Evolutionary conservation across 306 rosid genomes (phyloP), one percentile per base, ranked within the genome.

Genomic region (Dryas octopetala): DNA sequence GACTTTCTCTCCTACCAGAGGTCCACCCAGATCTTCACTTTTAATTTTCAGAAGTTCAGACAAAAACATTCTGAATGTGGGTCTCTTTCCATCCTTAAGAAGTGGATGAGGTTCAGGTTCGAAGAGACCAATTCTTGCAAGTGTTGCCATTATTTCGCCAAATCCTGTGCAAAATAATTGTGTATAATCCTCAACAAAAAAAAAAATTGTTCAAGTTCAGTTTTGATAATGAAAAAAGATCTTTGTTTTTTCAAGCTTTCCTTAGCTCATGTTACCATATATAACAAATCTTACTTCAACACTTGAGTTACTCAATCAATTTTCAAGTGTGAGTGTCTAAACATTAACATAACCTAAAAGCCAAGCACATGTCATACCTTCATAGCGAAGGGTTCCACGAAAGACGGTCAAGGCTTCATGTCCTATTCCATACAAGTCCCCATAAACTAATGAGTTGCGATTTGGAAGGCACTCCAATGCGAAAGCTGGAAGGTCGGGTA

Each of bases 351-450:
- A 61, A 62, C 2, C n/a, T 4, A 17, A 73, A 76, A 76, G 50
- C 38, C 41, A 68, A n/a, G 79, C 17, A 59, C 47, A 58, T 19
- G 55, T 7, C 89, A 76, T 89, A 80, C 99, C 99, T 95, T 95
- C 93, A 40, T 91, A 95, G 66, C 99, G 93, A 66, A 95, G 93
- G 68, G 99, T 95, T 88, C 97, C 99, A 40, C 97, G 97, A 75
- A 91, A 95, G 73, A 95, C 48, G 16, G 97, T 89, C 6, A 91
- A 85, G 76, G 99, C 97, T 87, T 95, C 97, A 60, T 90, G 74
- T 71, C 74, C 87, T 61, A 95, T 91, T 75, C 92, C 91, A 61
- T 95, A 95, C 82, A 90, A 76, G 26, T 95, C 92, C 62, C 96
- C 97, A 68, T 89, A 95, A 74, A 90, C 66, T 77, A 95, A 74